Base-by-base conservation (phyloP, 1,139 yeast species). In the Magnusiomyces suaveolens region DNA sequence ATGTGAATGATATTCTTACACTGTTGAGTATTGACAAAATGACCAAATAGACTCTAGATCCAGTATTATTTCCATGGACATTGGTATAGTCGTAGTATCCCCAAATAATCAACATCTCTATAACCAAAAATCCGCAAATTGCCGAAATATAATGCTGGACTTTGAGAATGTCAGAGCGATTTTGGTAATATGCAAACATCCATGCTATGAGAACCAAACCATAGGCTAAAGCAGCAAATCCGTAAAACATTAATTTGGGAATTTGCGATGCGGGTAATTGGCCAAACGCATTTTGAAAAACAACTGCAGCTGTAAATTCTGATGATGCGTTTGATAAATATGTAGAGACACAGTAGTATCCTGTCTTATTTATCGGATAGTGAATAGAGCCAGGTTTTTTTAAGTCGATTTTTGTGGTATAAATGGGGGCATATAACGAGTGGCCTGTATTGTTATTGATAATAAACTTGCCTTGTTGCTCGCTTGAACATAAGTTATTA, bases 211-310 rank as follows among this genome's bases (percentile, higher is more conserved):
- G 76, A 3, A 89, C 83, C 49, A 87, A 83, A n/a, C 86, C 87
- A 66, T 92, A 94, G 52, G 87, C 82, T 52, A 92, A 75, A 1
- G 97, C 87, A 62, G 90, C 75, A 26, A 87, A 80, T 1, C 96
- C 97, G 68, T 87, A 94, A 43, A 90, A 81, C 3, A 96, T 89
- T 59, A 92, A 75, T 65, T 90, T 88, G 29, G 97, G 96, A 60
- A 88, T 84, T 68, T 92, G 96, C 52, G 92, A 76, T 3, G 96
- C 98, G 43, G 95, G 80, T 58, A 92, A 75, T 59, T 87, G 80
- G 54, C 98, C 98, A 70, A 79, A 92, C 2, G 97, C 87, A 70
- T 89, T 90, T 72, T 88, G 94, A 71, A 87, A 92, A 64, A 83
- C 82, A 46, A 85, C 83, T 25, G 72, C 71, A 14, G 92, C 87